Evolutionary conservation across 164 flowering plant genomes (phyloP), one percentile per base, ranked within the genome.

Genomic region (Stephania japonica): DNA sequence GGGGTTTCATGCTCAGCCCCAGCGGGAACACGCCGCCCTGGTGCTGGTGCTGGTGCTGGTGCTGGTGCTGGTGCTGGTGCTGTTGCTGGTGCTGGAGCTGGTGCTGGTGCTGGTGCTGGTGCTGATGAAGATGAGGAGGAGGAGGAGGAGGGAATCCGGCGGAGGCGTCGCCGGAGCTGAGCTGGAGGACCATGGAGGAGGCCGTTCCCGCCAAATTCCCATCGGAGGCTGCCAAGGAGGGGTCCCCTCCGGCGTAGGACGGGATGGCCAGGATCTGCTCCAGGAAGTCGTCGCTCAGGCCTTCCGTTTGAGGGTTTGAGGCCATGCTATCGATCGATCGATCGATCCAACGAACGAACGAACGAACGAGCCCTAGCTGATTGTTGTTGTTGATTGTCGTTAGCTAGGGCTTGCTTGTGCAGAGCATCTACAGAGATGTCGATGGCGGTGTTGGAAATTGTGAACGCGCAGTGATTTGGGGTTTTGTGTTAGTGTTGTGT

Each of bases 251-350:
- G 10, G 78, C 79, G 76, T 87, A 88, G 50, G 78, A 61, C 4
- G 88, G 93, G 69, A 87, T 80, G 14, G 91, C 87, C 44, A 93
- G 86, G 69, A 93, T 86, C 80, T 91, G 95, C 75, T 90, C 94
- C 47, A 93, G 73, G 81, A 93, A 93, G 67, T 93, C 98, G 75
- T 91, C 98, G 13, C 82, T 49, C 0, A 91, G 76, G 23, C 86
- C 78, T 23, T 86, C 78, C 27, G 88, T 92, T n/a, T 84, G 75
- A 13, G 83, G 87, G 76, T 89, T 87, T 61, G 78, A 87, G 4
- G 95, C 88, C 94, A n/a, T n/a, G n/a, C n/a, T n/a, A n/a, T n/a
- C n/a, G n/a, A n/a, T n/a, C n/a, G n/a, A n/a, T n/a, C n/a, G n/a
- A n/a, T n/a, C n/a, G n/a, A n/a, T n/a, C n/a, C 43, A 6, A 18